These are phyloP conservation scores for Aspergillus alliaceus DNA, from an alignment of 2,329 filamentous ascomycete species.

Conservation along the genomic window DNA sequence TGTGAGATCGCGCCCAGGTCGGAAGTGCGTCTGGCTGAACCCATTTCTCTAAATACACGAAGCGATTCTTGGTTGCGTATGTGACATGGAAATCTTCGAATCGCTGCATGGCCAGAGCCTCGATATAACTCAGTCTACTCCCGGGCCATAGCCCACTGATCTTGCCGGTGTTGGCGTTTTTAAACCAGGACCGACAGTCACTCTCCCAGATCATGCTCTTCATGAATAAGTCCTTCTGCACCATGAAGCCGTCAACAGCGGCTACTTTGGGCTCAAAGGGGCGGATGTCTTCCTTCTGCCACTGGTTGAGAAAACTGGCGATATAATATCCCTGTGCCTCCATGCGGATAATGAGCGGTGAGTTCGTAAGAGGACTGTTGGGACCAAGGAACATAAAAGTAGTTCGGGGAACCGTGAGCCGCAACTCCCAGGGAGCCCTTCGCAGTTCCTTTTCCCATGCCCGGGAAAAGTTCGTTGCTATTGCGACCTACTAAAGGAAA, in stretches of 20 bases:
- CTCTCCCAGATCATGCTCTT: neutral
- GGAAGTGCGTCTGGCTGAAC: conserved; percentile 11
- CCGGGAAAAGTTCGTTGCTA: neutral
- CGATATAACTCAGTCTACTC: neutral
- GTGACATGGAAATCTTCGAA: neutral
- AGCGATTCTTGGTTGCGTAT: conserved; percentile 3
- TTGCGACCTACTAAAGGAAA: neutral
- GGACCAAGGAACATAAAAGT: neutral
- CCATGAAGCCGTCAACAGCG: neutral
- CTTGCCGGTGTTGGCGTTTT: neutral
- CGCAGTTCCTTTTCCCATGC: neutral
- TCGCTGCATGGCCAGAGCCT: neutral
- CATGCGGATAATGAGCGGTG: neutral
- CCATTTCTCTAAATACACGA: conserved; percentile 21
- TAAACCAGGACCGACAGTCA: neutral
- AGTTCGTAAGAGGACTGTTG: neutral
- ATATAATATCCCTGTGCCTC: neutral
- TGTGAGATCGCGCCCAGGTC: conserved; percentile 5
- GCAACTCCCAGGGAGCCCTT: neutral
- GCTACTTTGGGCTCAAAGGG: neutral
- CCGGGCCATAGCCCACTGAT: neutral
- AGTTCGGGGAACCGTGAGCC: neutral
- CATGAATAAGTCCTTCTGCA: neutral
- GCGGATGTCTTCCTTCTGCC: neutral
- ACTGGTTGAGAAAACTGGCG: neutral